Evolutionary conservation across 345 rosid genomes (phyloP), one percentile per base, ranked within the genome.

Genomic region (Angophora floribunda): DNA sequence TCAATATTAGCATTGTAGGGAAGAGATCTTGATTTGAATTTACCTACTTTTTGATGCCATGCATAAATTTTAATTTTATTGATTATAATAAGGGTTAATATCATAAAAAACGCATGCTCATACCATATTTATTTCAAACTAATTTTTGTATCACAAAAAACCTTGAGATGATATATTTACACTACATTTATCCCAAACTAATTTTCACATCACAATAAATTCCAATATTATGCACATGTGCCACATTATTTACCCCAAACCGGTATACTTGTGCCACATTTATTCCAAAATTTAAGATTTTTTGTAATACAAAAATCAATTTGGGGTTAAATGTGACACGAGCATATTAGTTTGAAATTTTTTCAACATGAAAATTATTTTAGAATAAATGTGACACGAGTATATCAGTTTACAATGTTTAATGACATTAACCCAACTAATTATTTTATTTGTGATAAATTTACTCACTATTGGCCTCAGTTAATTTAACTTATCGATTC

Each of bases 261-360:
- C 41, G 3, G 4, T 36, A 36, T 36, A 36, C 41, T 36, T 4
- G 41, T 36, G 41, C 41, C 41, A 36, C 41, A 36, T 36, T 36
- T 36, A 36, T 36, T 22, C 12, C 63, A 24, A 24, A 57, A 22
- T 24, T 21, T 57, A 12, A 57, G 28, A 57, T 21, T 57, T 57
- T 19, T 24, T 10, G 63, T 10, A 6, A 57, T 5, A 9, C 11
- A 24, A 24, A 22, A 57, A 57, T 19, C 0, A 9, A 22, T 22
- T 70, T 5, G 7, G 6, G 30, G 7, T 7, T 36, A 70, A 70
- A 70, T 70, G 49, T 9, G 4, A 5, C 28, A 9, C 28, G 22
- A 5, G 10, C 3, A 11, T 9, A 36, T 13, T 1, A 0, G 0
- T 36, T 70, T 70, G 0, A 17, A 53, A 32, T 17, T 36, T 70